These are phyloP conservation scores for Adenanthera pavonina DNA, from an alignment of 306 rosid genomes.

Conservation along the genomic window DNA sequence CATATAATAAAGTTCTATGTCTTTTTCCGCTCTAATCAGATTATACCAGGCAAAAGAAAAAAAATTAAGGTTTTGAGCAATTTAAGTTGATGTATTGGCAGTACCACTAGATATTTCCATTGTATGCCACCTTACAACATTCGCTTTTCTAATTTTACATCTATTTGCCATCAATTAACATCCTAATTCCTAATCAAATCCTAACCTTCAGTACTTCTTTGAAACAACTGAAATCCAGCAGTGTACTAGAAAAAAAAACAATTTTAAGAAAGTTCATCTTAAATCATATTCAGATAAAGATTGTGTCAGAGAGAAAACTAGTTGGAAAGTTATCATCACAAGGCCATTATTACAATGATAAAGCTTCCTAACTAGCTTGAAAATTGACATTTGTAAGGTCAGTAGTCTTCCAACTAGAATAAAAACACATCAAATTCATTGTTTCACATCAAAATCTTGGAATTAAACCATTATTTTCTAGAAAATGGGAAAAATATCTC, in stretches of 20 bases:
- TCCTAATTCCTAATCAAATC: neutral
- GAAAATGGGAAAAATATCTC: constrained; percentile 8
- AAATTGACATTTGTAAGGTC: constrained; percentile 11
- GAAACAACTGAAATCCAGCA: constrained; percentile 19
- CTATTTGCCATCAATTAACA: neutral
- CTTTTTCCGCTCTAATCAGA: constrained; percentile 6
- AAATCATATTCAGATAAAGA: constrained; percentile 2
- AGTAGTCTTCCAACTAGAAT: constrained; percentile 25
- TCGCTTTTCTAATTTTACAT: neutral
- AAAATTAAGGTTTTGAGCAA: constrained; percentile 2
- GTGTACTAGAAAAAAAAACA: neutral
- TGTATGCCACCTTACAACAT: neutral
- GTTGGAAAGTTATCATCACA: neutral
- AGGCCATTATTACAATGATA: neutral
- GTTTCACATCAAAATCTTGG: constrained; percentile 3
- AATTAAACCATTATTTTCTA: constrained; percentile 27
- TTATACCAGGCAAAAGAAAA: constrained; percentile 24
- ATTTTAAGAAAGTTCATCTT: constrained; percentile 4
- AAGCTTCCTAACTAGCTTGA: constrained; percentile 4
- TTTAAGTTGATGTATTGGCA: neutral
- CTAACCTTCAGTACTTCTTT: neutral
- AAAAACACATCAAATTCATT: neutral
- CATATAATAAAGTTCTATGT: constrained; percentile 12
- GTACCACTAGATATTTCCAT: constrained; percentile 11
- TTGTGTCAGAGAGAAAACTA: neutral